Conservation (phyloP, 441 rosid species). For the Breynia disticha region DNA sequence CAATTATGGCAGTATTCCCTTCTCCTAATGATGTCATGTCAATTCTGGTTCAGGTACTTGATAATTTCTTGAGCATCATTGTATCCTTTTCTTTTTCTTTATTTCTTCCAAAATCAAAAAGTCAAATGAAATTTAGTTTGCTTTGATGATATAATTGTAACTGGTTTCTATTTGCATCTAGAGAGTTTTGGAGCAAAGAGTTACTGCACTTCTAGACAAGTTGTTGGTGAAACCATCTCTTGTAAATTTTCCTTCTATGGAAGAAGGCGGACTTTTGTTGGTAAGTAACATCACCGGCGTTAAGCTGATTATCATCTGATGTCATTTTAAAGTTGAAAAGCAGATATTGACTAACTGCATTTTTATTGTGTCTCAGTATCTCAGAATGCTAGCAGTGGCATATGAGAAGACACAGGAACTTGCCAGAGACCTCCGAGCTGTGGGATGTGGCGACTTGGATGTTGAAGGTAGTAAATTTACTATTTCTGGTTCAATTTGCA, state of each 20-base stretch:
- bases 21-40: conserved; percentile 99
- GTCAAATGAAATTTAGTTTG: not conserved
- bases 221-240: conserved; percentile 88
- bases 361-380: conserved; percentile 65
- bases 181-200: conserved; percentile 98
- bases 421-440: conserved; percentile 86
- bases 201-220: conserved; percentile 90
- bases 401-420: conserved; percentile 98
- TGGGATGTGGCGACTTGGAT: conserved; percentile 98
- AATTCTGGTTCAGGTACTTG: conserved; percentile 85
- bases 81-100: not conserved
- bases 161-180: conserved; percentile 25
- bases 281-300: conserved; percentile 37
- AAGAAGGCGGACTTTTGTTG: conserved; percentile 87
- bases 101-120: not conserved
- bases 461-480: conserved; percentile 62
- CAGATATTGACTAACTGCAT: conserved; percentile 20
- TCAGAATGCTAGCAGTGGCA: conserved; percentile 95
- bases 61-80: conserved; percentile 1
- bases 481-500: conserved; percentile 12
- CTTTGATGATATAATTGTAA: conserved; percentile 8
- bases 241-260: conserved; percentile 73
- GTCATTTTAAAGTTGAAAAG: conserved; percentile 11
- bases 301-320: conserved; percentile 1
- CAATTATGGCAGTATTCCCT: conserved; percentile 94